Evolutionary conservation across 1,139 yeast genomes (phyloP).

Genomic region (Blastobotrys illinoisensis): DNA sequence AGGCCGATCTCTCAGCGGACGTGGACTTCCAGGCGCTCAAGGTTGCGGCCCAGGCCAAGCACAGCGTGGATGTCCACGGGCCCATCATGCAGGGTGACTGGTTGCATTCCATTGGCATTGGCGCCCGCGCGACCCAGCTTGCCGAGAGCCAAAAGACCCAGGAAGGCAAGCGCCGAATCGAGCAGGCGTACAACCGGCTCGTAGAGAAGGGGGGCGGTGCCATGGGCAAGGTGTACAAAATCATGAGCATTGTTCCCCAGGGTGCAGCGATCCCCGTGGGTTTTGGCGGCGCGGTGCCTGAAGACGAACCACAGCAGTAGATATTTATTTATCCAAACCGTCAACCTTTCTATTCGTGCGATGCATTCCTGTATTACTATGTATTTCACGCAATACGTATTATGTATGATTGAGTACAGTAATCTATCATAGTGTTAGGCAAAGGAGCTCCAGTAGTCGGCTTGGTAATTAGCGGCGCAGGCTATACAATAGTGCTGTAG

Average conservation of each 20-base stretch:
- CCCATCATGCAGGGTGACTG: constrained; percentile 78
- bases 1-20: constrained; percentile 76
- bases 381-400: not conserved
- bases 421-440: too few species aligned
- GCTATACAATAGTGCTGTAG: constrained; percentile 71
- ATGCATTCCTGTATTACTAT: too few species aligned
- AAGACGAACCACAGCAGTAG: not conserved
- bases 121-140: constrained; percentile 50
- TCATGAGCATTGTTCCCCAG: constrained; percentile 56
- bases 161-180: constrained; percentile 39
- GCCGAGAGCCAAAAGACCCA: constrained; percentile 30
- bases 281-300: constrained; percentile 33
- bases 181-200: constrained; percentile 56
- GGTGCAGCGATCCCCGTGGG: constrained; percentile 41
- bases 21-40: constrained; percentile 68
- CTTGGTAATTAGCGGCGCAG: constrained; percentile 26
- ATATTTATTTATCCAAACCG: too few species aligned
- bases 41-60: constrained; percentile 31
- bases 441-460: not conserved
- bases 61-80: constrained; percentile 40
- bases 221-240: constrained; percentile 78
- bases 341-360: too few species aligned
- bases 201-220: constrained; percentile 55
- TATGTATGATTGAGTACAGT: not conserved
- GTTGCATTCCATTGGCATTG: constrained; percentile 72